Percentiles rank a stretch among this genome's conserved stretches.
Evolutionary conservation across 176 grass and related monocot species (phyloP).

Genomic region (Oryza meridionalis): DNA sequence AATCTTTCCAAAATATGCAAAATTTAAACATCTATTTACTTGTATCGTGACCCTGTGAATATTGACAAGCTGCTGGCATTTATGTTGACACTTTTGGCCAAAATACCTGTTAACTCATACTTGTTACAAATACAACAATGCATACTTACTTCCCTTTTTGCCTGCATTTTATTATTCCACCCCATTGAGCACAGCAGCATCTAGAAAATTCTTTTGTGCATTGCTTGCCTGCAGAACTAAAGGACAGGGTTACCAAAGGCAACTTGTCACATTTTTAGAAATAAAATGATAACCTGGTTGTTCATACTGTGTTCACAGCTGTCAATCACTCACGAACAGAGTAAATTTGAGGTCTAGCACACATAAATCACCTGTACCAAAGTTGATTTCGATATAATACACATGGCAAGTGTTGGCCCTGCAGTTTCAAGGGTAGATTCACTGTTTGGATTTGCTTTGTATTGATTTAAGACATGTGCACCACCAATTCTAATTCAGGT

Average conservation of each 20-base stretch:
- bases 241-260: not conserved
- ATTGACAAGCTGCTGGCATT: not conserved
- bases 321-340: not conserved
- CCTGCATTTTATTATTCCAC: not conserved
- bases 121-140: not conserved
- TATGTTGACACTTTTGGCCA: not conserved
- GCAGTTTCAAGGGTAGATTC: not conserved
- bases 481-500: not conserved
- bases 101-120: not conserved
- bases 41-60: not conserved
- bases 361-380: not conserved
- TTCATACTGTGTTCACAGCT: not conserved
- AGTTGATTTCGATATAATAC: constrained; percentile 1
- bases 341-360: constrained; percentile 8
- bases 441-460: constrained; percentile 19
- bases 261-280: not conserved
- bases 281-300: not conserved
- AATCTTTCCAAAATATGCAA: not conserved
- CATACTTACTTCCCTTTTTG: not conserved
- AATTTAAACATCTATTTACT: not conserved
- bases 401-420: not conserved
- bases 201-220: not conserved
- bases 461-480: not conserved
- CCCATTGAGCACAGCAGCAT: not conserved
- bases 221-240: not conserved